Evolutionary conservation across 163 green algal species (phyloP).

Genomic region (Prototheca cutis): DNA sequence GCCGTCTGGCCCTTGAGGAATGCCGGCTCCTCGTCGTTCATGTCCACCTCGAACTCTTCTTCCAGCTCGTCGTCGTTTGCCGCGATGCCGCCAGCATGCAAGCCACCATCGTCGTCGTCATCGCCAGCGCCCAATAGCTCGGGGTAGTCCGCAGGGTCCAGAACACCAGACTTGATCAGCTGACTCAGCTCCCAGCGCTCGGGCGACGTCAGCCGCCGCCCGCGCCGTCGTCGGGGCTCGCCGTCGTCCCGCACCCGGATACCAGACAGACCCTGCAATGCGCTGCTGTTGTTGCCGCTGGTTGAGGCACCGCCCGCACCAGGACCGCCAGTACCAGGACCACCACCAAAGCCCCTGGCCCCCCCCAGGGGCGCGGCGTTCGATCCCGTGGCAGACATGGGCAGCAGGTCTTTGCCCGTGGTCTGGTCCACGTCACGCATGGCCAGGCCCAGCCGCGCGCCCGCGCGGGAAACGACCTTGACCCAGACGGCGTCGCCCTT

Average conservation of each 20-base stretch:
- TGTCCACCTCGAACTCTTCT: constrained; percentile 96
- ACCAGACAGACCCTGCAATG: constrained; percentile 60
- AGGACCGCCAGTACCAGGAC: no score
- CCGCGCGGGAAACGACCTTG: constrained; percentile 70
- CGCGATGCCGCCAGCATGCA: constrained; percentile 8
- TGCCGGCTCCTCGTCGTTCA: constrained; percentile 91
- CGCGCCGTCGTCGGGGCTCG: constrained; percentile 30
- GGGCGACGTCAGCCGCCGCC: constrained; percentile 71
- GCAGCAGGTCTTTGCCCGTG: constrained; percentile 72
- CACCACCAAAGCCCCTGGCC: no score
- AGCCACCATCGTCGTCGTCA: constrained; percentile 14
- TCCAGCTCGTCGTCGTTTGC: constrained; percentile 41
- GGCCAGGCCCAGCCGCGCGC: constrained; percentile 63
- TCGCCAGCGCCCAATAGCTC: constrained; percentile 20
- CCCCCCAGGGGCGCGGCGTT: no score
- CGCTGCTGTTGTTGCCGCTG: constrained; percentile 8
- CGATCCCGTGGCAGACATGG: no score
- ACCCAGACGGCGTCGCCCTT: constrained; percentile 68
- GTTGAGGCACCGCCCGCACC: no score
- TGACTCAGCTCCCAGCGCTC: constrained; percentile 91
- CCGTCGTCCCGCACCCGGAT: constrained; percentile 31
- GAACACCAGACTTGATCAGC: constrained; percentile 80
- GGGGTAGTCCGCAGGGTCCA: constrained; percentile 78
- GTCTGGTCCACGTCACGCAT: constrained; percentile 94
- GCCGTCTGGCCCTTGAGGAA: constrained; percentile 78